Base-by-base conservation (phyloP, 176 grass and related monocot genomes). In the Neostapfia colusana region DNA sequence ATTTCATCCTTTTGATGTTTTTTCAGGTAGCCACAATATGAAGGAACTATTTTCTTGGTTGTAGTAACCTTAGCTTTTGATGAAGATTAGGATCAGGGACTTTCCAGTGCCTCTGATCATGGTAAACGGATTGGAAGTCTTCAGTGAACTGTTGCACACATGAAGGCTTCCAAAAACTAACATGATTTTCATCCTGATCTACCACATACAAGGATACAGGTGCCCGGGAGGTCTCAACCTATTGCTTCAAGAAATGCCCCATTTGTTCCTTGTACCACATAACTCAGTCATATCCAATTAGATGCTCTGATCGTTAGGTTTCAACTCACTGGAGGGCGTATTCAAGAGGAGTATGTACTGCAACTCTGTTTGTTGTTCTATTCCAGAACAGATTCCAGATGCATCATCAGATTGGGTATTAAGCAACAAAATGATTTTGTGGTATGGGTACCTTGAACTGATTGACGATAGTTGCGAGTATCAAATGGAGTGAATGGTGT, bases 141-240 rank as follows among this genome's bases (percentile, higher is more conserved):
- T 16, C 5, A 16, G 5, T 67, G 35, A 78, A 67, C 35, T 67
- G 63, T 40, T 78, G 63, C 21, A 16, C 45, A 42, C 48, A 41
- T 27, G 76, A 78, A 55, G 48, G 46, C 36, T 54, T 67, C 63
- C 63, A 67, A 37, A 78, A 78, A 78, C 48, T 60, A 14, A 55
- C 15, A 20, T 20, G 20, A 0, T 78, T 78, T 67, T 23, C 35
- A n/a, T 28, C 31, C n/a, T 17, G 66, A 67, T 16, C 75, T 55
- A 8, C 31, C 46, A 77, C 7, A 16, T 11, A 62, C 20, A 63
- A 78, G 7, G 46, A 78, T 18, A 78, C 13, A 41, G 46, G 63
- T 24, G 63, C 13, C 48, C 75, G 67, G 0, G 35, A 55, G 34
- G 63, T 67, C 15, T 78, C 63, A 28, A 78, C 25, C 15, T 67